A percentile compares a stretch with the other conserved stretches of the same genome.
phyloP scores from a whole-genome alignment of 2,329 filamentous ascomycete genomes.

The Curvularia verruculosa region DNA sequence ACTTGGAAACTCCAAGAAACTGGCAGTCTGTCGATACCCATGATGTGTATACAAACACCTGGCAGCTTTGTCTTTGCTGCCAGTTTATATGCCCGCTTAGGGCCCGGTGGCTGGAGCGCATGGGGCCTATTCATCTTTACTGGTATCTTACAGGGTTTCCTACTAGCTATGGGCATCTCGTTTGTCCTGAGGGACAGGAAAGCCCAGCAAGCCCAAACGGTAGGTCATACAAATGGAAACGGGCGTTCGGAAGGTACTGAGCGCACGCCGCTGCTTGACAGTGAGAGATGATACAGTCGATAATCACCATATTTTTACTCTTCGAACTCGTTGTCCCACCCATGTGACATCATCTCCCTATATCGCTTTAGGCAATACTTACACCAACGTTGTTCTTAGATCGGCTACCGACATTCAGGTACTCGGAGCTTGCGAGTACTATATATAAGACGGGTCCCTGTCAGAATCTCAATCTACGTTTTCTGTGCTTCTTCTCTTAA shows the following conservation, averaged over 20 bases:
- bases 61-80: slow-evolving; percentile 88
- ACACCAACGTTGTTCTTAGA: not conserved
- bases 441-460: slow-evolving; percentile 2
- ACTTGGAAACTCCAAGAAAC: slow-evolving; percentile 86
- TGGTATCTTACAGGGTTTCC: slow-evolving; percentile 78
- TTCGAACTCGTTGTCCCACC: not conserved
- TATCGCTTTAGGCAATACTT: not conserved
- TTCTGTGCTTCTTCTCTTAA: not conserved
- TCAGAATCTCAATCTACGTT: not conserved
- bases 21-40: slow-evolving; percentile 89
- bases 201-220: slow-evolving; percentile 11
- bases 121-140: slow-evolving; percentile 93
- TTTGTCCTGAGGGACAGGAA: slow-evolving; percentile 66
- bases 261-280: slow-evolving; percentile 10
- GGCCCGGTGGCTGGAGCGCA: slow-evolving; percentile 86
- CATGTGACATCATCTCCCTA: not conserved
- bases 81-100: slow-evolving; percentile 80
- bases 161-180: slow-evolving; percentile 80
- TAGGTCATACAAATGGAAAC: slow-evolving; percentile 3
- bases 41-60: slow-evolving; percentile 98
- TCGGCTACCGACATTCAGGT: slow-evolving; percentile 9
- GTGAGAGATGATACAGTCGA: not conserved
- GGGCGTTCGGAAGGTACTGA: slow-evolving; percentile 3
- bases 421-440: slow-evolving; percentile 4
- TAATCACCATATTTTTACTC: not conserved